A percentile compares a stretch with the other conserved stretches of the same genome.
Conservation (phyloP, 1,284 basidiomycete species). For the Cutaneotrichosporon sp. region DNA sequence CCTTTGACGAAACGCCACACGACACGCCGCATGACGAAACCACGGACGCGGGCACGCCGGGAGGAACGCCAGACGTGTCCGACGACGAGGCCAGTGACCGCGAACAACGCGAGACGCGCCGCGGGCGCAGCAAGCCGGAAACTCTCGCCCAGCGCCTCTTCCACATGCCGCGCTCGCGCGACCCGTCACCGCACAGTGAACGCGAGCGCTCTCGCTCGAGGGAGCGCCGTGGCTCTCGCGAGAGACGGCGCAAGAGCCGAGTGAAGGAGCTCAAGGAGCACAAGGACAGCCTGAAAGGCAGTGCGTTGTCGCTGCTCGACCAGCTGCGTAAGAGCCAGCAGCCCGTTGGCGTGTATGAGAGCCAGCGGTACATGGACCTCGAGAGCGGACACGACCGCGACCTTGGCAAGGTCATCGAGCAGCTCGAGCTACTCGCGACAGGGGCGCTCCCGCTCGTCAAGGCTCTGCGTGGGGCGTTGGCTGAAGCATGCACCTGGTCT, state of each 20-base stretch:
- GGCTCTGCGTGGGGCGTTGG: constrained; percentile 34
- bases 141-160: constrained; percentile 5
- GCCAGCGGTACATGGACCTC: constrained; percentile 72
- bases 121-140: background rate
- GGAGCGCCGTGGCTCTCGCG: background rate
- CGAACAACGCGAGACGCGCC: background rate
- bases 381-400: constrained; percentile 59
- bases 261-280: background rate
- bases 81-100: constrained; percentile 10
- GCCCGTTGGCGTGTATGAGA: constrained; percentile 79
- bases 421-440: constrained; percentile 60
- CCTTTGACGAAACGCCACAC: background rate
- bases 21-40: background rate
- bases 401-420: constrained; percentile 59
- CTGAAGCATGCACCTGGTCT: constrained; percentile 35
- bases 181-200: background rate
- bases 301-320: constrained; percentile 45
- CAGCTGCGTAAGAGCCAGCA: constrained; percentile 55
- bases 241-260: background rate
- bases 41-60: background rate
- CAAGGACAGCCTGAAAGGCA: constrained; percentile 21
- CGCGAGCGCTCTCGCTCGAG: background rate
- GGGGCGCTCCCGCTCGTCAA: constrained; percentile 61
- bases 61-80: background rate
- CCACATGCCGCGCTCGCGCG: constrained; percentile 6